Evolutionary conservation across 176 grass and related monocot genomes (phyloP).

Genomic region (Zea mays): DNA sequence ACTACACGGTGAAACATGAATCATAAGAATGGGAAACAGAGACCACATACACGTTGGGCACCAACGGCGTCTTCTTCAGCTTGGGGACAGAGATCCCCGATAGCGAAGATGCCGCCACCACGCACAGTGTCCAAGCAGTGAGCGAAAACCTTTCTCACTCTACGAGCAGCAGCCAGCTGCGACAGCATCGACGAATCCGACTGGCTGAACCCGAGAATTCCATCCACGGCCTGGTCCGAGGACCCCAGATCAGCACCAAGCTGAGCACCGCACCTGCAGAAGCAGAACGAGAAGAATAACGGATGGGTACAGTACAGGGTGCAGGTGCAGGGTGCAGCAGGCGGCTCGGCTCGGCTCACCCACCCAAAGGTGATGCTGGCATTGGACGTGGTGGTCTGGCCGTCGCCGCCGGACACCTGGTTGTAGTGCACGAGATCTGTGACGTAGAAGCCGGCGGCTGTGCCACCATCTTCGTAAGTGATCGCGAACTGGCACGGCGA

Average conservation of each 20-base stretch:
- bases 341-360: background rate
- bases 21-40: constrained; percentile 1
- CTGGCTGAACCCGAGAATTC: constrained; percentile 94
- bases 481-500: constrained; percentile 74
- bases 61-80: constrained; percentile 81
- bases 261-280: constrained; percentile 72
- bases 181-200: constrained; percentile 76
- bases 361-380: constrained; percentile 86
- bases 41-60: constrained; percentile 61
- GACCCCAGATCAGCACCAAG: constrained; percentile 81
- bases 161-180: constrained; percentile 67
- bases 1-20: constrained; percentile 1
- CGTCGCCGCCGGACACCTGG: constrained; percentile 69
- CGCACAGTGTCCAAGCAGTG: constrained; percentile 85
- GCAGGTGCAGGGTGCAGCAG: too few species aligned
- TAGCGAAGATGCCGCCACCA: constrained; percentile 92
- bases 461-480: constrained; percentile 84
- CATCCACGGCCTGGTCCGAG: constrained; percentile 70
- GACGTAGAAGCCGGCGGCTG: constrained; percentile 68
- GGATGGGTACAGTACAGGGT: background rate
- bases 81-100: constrained; percentile 63
- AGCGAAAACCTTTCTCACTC: constrained; percentile 81
- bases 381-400: constrained; percentile 56
- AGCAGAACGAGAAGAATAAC: background rate
- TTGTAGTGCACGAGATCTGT: constrained; percentile 71